phyloP scores from a whole-genome alignment of 208 protist genomes.

The Plasmodiophora brassicae region DNA sequence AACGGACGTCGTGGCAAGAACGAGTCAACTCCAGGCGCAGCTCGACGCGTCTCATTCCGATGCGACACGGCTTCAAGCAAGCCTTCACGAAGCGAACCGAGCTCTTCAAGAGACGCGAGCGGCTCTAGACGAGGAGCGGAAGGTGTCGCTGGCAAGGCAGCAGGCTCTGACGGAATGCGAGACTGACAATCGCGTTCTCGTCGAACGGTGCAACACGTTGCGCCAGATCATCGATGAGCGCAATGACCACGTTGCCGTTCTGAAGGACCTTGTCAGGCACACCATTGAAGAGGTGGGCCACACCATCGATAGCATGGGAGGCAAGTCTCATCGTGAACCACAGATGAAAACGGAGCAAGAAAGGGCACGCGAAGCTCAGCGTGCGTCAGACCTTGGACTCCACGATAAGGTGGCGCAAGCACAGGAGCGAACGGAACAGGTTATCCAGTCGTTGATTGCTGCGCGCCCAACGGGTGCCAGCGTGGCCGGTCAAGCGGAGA shows the following conservation, averaged over 20 bases:
- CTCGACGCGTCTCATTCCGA: no score
- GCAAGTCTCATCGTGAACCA: background rate
- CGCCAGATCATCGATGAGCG: background rate
- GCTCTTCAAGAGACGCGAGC: no score
- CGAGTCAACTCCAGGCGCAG: no score
- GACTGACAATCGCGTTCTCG: no score
- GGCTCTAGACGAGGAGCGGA: no score
- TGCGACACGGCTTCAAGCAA: no score
- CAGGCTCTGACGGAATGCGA: no score
- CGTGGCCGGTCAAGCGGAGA: background rate
- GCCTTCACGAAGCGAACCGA: no score
- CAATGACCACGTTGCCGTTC: constrained; percentile 7
- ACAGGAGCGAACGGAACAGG: background rate
- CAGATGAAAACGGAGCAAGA: background rate
- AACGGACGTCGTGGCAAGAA: no score
- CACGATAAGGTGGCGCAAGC: background rate
- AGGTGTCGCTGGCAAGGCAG: no score
- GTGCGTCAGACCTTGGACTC: background rate
- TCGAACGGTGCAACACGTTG: no score
- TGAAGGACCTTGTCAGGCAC: background rate
- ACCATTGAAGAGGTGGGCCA: background rate
- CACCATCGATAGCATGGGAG: background rate
- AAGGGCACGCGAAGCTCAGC: background rate
- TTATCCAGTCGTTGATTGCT: background rate
- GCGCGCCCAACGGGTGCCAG: background rate